phyloP scores from a whole-genome alignment of 2,329 filamentous ascomycete species.

The Pezicula carpinea region DNA sequence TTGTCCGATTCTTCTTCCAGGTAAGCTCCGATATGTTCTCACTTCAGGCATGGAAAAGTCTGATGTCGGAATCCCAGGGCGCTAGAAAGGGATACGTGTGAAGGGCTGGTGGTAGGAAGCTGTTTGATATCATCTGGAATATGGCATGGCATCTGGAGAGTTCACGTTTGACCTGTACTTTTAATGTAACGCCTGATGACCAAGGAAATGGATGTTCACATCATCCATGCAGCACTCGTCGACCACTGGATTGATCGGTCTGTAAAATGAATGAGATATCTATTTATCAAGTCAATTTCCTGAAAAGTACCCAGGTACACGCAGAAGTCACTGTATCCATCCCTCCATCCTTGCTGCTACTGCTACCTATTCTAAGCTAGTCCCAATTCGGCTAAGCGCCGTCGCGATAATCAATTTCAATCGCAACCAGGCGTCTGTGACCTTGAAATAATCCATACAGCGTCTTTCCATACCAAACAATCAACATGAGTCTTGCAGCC shows the following conservation, averaged over 20 bases:
- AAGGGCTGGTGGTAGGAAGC: slow-evolving; percentile 23
- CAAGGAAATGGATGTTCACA: slow-evolving; percentile 1
- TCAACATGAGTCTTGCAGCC: slow-evolving; percentile 60
- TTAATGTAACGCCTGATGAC: slow-evolving; percentile 10
- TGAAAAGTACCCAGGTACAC: no score
- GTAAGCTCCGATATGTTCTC: slow-evolving; percentile 35
- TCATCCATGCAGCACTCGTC: neutral
- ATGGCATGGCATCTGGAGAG: slow-evolving; percentile 13
- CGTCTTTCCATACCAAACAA: slow-evolving; percentile 4
- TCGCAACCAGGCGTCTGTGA: slow-evolving; percentile 9
- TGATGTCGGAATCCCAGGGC: slow-evolving; percentile 37
- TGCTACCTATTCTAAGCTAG: slow-evolving; percentile 6
- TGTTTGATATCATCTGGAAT: slow-evolving; percentile 3
- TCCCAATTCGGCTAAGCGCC: slow-evolving; percentile 3
- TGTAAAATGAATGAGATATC: no score
- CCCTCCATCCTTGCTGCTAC: no score
- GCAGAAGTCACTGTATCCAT: no score
- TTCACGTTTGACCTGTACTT: slow-evolving; percentile 16
- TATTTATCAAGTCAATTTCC: no score
- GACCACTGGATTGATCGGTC: no score
- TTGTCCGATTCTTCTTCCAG: slow-evolving; percentile 99
- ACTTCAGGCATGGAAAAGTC: neutral
- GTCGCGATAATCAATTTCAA: slow-evolving; percentile 11
- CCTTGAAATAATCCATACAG: slow-evolving; percentile 8
- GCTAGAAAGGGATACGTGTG: slow-evolving; percentile 66